Evolutionary conservation across 73 alveolate genomes (phyloP).

Genomic region (Paramecium primaurelia): DNA sequence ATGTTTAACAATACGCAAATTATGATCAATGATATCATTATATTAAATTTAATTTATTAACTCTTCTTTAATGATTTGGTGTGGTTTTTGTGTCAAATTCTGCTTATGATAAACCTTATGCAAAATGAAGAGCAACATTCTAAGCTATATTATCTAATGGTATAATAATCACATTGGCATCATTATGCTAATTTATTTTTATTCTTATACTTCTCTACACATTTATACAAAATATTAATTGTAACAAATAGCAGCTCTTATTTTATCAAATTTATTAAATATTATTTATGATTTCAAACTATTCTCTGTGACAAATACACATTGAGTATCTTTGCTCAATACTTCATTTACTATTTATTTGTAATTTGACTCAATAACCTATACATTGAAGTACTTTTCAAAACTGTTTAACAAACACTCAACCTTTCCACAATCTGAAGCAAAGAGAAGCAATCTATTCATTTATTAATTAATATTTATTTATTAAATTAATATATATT

Average conservation of each 20-base stretch:
- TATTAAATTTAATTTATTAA: conserved; percentile 6
- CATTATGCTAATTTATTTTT: not conserved
- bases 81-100: not conserved
- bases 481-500: no score
- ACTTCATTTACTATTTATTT: not conserved
- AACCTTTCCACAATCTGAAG: not conserved
- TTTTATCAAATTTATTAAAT: conserved; percentile 11
- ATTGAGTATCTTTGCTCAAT: not conserved
- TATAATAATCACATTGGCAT: conserved; percentile 16
- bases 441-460: not conserved
- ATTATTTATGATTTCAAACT: not conserved
- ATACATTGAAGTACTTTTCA: not conserved
- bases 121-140: not conserved
- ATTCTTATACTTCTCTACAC: conserved; percentile 9
- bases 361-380: not conserved
- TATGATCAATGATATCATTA: not conserved
- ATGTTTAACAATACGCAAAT: not conserved
- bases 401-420: not conserved
- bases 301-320: conserved; percentile 6
- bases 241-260: conserved; percentile 37
- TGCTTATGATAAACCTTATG: not conserved
- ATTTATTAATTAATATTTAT: not conserved
- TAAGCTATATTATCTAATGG: not conserved
- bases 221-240: not conserved
- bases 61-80: conserved; percentile 4